A percentile compares a stretch with the other conserved stretches of the same genome.
phyloP scores from a whole-genome alignment of 2,329 filamentous ascomycete genomes.

The Trichophaea hybrida region DNA sequence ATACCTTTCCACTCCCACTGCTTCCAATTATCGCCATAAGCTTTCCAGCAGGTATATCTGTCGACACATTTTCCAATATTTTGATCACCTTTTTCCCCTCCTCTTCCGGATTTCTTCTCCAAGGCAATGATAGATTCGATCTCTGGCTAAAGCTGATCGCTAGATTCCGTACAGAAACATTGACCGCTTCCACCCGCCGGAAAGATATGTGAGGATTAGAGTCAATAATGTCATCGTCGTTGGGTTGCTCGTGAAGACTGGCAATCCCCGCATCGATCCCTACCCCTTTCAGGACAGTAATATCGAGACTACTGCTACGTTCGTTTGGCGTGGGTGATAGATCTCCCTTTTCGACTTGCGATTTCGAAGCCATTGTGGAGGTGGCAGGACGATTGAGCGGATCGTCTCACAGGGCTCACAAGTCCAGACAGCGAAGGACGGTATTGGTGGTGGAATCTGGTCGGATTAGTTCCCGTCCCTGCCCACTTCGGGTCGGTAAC shows the following conservation, averaged over 20 bases:
- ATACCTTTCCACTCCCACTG: constrained; percentile 52
- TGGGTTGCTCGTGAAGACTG: not conserved
- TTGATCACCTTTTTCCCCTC: constrained; percentile 12
- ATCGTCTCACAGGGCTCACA: no score
- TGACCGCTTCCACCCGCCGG: constrained; percentile 32
- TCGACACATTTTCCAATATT: constrained; percentile 50
- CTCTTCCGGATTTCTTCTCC: not conserved
- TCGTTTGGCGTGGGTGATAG: not conserved
- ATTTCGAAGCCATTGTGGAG: not conserved
- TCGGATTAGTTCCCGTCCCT: no score
- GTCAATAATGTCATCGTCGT: not conserved
- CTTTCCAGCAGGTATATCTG: constrained; percentile 49
- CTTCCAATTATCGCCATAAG: constrained; percentile 64
- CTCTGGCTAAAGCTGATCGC: constrained; percentile 22
- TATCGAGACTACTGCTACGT: not conserved
- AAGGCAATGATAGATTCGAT: constrained; percentile 8
- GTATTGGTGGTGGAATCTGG: no score
- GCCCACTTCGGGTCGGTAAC: no score
- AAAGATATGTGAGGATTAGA: constrained; percentile 30
- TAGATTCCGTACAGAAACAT: constrained; percentile 31
- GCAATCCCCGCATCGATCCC: not conserved
- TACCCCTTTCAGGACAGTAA: not conserved
- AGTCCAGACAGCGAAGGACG: no score
- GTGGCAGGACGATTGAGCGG: no score
- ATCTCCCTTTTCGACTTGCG: not conserved